These are phyloP conservation scores for Vitrella brassicaformis DNA, from an alignment of 73 alveolate species.

Conservation along the genomic window DNA sequence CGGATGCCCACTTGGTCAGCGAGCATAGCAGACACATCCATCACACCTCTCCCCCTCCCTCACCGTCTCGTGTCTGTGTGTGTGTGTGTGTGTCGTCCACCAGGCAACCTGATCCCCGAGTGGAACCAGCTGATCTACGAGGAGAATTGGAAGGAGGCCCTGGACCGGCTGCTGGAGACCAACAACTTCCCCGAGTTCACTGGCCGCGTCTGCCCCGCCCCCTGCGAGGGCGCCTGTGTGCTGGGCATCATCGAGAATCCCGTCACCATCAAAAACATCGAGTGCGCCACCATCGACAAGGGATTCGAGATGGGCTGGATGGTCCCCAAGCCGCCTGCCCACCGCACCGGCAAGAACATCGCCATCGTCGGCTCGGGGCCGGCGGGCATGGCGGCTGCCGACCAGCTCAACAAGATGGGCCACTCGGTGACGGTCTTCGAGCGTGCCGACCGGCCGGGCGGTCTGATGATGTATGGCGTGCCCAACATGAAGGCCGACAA, in stretches of 20 bases:
- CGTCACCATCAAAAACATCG: slow-evolving; percentile 30
- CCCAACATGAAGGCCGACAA: slow-evolving; percentile 45
- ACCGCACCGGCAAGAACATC: slow-evolving; percentile 9
- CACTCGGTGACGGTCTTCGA: slow-evolving; percentile 27
- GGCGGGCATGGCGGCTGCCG: slow-evolving; percentile 39
- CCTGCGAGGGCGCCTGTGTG: slow-evolving; percentile 40
- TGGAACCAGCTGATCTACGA: slow-evolving; percentile 30
- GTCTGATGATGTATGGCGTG: slow-evolving; percentile 34
- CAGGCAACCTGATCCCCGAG: slow-evolving; percentile 38
- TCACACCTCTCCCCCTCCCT: too few species aligned
- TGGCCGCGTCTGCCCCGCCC: slow-evolving; percentile 49
- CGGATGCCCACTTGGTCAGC: slow-evolving; percentile 38
- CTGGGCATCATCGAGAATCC: slow-evolving; percentile 40
- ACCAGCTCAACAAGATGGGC: slow-evolving; percentile 40
- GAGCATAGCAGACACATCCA: too few species aligned
- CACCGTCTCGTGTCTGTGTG: too few species aligned
- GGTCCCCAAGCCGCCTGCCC: slow-evolving; percentile 20
- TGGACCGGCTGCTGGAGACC: slow-evolving; percentile 30
- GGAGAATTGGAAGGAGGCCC: slow-evolving; percentile 35
- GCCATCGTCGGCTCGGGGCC: slow-evolving; percentile 9
- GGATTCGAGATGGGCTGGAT: slow-evolving; percentile 37
- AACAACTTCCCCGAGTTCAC: slow-evolving; percentile 46
- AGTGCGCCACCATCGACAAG: slow-evolving; percentile 33
- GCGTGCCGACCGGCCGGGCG: slow-evolving; percentile 35
- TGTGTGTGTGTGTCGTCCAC: too few species aligned